These are phyloP conservation scores for Xylogone sp. DNA, from an alignment of 2,329 filamentous ascomycete species.

Conservation along the genomic window DNA sequence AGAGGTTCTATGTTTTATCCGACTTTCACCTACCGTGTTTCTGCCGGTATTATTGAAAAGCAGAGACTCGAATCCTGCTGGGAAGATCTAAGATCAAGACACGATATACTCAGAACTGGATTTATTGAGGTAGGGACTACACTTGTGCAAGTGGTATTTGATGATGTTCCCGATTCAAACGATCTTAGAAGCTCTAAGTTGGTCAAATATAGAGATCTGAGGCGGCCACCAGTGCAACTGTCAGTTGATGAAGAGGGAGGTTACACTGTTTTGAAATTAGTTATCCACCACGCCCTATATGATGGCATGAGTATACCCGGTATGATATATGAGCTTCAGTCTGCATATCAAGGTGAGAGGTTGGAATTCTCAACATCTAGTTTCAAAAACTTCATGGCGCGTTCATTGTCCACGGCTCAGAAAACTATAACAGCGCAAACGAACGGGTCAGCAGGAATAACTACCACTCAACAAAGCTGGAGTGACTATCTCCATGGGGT, in stretches of 20 bases:
- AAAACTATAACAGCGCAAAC: conserved; percentile 8
- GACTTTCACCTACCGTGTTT: conserved; percentile 60
- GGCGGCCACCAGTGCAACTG: conserved; percentile 20
- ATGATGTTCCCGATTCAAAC: conserved; percentile 31
- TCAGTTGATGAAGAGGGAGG: conserved; percentile 12
- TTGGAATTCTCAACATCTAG: conserved; percentile 5
- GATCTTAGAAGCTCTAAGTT: conserved; percentile 8
- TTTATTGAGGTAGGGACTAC: conserved; percentile 46
- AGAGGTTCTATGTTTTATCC: conserved; percentile 68
- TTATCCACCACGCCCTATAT: conserved; percentile 83
- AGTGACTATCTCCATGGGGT: conserved; percentile 29
- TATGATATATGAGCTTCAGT: conserved; percentile 51
- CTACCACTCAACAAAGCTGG: conserved; percentile 37
- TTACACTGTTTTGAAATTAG: conserved; percentile 36
- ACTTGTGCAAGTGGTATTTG: conserved; percentile 61
- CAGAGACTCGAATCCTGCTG: conserved; percentile 55
- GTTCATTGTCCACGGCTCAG: conserved; percentile 33
- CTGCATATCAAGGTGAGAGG: conserved; percentile 32
- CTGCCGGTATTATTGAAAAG: conserved; percentile 31
- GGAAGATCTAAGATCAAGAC: conserved; percentile 48
- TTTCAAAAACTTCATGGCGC: conserved; percentile 30
- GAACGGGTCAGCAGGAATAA: conserved; percentile 29
- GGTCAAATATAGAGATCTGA: conserved; percentile 10
- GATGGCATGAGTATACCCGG: conserved; percentile 75
- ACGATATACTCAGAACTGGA: conserved; percentile 66